Conservation (phyloP, 495 filamentous ascomycete genomes). For the Terfezia boudieri region DNA sequence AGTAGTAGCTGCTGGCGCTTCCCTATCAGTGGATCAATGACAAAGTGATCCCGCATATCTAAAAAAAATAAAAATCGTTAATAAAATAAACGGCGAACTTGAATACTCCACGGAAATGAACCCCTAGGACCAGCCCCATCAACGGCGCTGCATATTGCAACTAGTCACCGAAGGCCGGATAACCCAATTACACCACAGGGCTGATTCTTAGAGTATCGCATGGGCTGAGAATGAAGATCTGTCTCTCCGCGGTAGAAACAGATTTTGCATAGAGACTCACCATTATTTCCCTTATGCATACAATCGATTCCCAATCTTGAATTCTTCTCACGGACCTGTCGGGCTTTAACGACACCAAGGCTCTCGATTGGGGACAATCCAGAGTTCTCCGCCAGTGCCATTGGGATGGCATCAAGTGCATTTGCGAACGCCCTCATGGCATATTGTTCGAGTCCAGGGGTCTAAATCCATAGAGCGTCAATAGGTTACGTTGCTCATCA, state of each 20-base stretch:
- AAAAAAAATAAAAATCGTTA: constrained; percentile 11
- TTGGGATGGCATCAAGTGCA: constrained; percentile 82
- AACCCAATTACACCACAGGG: neutral
- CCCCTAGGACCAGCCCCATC: no score
- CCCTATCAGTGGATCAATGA: constrained; percentile 91
- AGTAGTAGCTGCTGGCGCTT: constrained; percentile 92
- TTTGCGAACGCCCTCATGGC: constrained; percentile 96
- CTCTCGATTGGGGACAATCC: constrained; percentile 90
- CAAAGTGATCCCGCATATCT: constrained; percentile 91
- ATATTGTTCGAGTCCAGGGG: constrained; percentile 89
- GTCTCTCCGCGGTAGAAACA: no score
- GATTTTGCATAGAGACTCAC: constrained; percentile 22
- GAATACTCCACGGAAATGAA: no score
- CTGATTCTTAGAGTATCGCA: no score
- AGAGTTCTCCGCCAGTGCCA: constrained; percentile 93
- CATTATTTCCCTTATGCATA: constrained; percentile 81
- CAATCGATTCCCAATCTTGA: constrained; percentile 82
- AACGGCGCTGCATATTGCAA: neutral
- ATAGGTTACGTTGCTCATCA: neutral
- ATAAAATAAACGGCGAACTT: constrained; percentile 1
- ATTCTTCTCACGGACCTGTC: constrained; percentile 80
- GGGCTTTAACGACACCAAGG: constrained; percentile 78
- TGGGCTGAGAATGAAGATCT: no score
- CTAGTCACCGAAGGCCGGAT: neutral
- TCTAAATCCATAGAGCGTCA: constrained; percentile 23